Percentiles rank a stretch among this genome's conserved stretches.
These are phyloP conservation scores for Aureoboletus auriporus DNA, from an alignment of 768 basidiomycete genomes.

Conservation along the genomic window DNA sequence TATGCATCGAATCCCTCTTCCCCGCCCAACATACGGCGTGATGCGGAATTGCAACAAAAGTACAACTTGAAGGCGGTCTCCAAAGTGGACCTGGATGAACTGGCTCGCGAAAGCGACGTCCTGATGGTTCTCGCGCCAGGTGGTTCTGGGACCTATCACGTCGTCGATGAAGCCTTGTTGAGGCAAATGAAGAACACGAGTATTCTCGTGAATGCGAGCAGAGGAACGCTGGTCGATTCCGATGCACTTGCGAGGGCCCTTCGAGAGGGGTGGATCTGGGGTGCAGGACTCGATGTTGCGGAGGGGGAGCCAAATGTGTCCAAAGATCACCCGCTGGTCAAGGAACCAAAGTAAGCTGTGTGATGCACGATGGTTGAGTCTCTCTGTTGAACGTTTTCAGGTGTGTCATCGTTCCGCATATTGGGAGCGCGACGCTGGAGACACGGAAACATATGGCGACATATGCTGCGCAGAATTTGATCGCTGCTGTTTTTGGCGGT, in stretches of 20 bases:
- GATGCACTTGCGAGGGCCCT: slow-evolving; percentile 83
- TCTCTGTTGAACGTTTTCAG: slow-evolving; percentile 31
- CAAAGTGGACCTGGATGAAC: slow-evolving; percentile 57
- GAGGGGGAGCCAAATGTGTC: slow-evolving; percentile 83
- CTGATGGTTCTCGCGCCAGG: slow-evolving; percentile 83
- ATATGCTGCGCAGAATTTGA: slow-evolving; percentile 64
- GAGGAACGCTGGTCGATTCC: slow-evolving; percentile 88
- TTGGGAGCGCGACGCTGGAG: slow-evolving; percentile 86
- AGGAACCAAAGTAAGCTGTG: slow-evolving; percentile 58
- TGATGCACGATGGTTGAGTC: too few relatives aligned
- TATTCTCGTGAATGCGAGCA: slow-evolving; percentile 79
- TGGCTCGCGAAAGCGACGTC: slow-evolving; percentile 80
- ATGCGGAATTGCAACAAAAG: slow-evolving; percentile 36
- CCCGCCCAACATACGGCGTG: slow-evolving; percentile 35
- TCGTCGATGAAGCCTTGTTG: slow-evolving; percentile 72
- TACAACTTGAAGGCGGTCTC: slow-evolving; percentile 37
- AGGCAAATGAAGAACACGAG: slow-evolving; percentile 80
- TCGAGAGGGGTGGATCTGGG: slow-evolving; percentile 76
- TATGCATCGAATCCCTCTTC: slow-evolving; percentile 62
- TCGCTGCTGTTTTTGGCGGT: slow-evolving; percentile 42
- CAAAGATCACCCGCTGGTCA: slow-evolving; percentile 74
- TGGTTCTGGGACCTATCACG: slow-evolving; percentile 61
- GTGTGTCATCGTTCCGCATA: slow-evolving; percentile 83
- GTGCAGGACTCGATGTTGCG: slow-evolving; percentile 90
- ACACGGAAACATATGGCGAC: slow-evolving; percentile 81